These are phyloP conservation scores for Erythrobasidium hasegawianum DNA, from an alignment of 1,284 basidiomycete species.

Conservation along the genomic window DNA sequence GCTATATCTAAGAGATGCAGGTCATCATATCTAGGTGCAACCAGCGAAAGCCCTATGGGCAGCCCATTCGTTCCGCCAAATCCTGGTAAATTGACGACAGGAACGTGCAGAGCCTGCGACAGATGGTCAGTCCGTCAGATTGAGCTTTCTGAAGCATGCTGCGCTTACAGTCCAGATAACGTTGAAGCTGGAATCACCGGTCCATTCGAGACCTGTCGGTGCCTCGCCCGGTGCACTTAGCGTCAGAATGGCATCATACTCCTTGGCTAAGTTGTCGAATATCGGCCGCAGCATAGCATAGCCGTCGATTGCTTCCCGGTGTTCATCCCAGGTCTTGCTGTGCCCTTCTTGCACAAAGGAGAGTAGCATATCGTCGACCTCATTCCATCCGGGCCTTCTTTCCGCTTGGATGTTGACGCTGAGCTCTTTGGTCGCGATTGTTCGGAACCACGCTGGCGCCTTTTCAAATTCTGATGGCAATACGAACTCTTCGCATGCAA, in stretches of 20 bases:
- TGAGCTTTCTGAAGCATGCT: not conserved
- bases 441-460: slow-evolving; percentile 10
- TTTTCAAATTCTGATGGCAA: slow-evolving; percentile 13
- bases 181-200: slow-evolving; percentile 28
- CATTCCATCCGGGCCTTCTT: not conserved
- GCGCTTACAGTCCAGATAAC: slow-evolving; percentile 18
- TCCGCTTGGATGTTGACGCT: slow-evolving; percentile 6
- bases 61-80: slow-evolving; percentile 3
- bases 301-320: slow-evolving; percentile 20
- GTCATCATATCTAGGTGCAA: not conserved
- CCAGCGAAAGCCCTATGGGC: slow-evolving; percentile 22
- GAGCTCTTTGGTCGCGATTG: slow-evolving; percentile 20
- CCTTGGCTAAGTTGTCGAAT: slow-evolving; percentile 13
- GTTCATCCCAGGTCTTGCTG: not conserved
- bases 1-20: not conserved
- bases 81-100: slow-evolving; percentile 25
- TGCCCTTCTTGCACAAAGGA: slow-evolving; percentile 24
- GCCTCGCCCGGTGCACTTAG: slow-evolving; percentile 31
- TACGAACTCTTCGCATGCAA: not conserved
- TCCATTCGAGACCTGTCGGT: slow-evolving; percentile 15
- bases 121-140: not conserved
- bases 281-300: slow-evolving; percentile 6
- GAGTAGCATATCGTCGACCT: slow-evolving; percentile 16
- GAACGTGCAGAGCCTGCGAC: slow-evolving; percentile 20
- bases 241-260: slow-evolving; percentile 18